These are phyloP conservation scores for Ophiocordyceps sinensis DNA, from an alignment of 2,329 filamentous ascomycete genomes.

Conservation along the genomic window DNA sequence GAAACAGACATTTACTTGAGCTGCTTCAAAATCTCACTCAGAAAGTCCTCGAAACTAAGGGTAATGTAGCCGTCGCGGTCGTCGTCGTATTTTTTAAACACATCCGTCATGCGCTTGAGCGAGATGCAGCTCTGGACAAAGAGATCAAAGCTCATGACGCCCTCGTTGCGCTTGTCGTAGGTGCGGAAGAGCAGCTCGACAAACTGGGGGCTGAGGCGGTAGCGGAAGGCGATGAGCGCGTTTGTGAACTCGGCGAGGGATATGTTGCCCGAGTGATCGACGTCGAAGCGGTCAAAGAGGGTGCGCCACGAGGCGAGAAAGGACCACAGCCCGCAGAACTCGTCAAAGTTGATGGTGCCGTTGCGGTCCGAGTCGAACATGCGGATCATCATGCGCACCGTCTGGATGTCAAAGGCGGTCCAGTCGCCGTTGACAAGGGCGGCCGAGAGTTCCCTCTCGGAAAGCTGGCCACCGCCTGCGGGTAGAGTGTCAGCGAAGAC, in stretches of 20 bases:
- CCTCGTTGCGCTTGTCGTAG: conserved; percentile 64
- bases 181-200: conserved; percentile 74
- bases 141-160: conserved; percentile 78
- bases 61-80: conserved; percentile 90
- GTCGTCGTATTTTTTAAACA: conserved; percentile 97
- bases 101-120: conserved; percentile 96
- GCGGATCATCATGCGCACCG: conserved; percentile 96
- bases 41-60: conserved; percentile 67
- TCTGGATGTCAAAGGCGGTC: conserved; percentile 83
- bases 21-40: conserved; percentile 53
- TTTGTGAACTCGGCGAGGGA: conserved; percentile 76
- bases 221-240: conserved; percentile 84
- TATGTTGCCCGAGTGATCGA: conserved; percentile 76
- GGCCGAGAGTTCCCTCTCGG: conserved; percentile 71
- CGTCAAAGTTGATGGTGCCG: conserved; percentile 82
- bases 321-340: conserved; percentile 93
- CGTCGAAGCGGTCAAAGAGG: conserved; percentile 91
- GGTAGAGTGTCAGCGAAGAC: neutral
- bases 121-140: conserved; percentile 97
- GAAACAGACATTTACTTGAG: conserved; percentile 27
- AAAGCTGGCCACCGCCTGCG: conserved; percentile 66
- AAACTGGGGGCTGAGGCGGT: conserved; percentile 73
- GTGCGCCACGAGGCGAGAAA: conserved; percentile 90
- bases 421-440: conserved; percentile 95
- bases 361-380: conserved; percentile 95